phyloP scores from a whole-genome alignment of 129 eudicot species.

The Flaveria sonorensis region DNA sequence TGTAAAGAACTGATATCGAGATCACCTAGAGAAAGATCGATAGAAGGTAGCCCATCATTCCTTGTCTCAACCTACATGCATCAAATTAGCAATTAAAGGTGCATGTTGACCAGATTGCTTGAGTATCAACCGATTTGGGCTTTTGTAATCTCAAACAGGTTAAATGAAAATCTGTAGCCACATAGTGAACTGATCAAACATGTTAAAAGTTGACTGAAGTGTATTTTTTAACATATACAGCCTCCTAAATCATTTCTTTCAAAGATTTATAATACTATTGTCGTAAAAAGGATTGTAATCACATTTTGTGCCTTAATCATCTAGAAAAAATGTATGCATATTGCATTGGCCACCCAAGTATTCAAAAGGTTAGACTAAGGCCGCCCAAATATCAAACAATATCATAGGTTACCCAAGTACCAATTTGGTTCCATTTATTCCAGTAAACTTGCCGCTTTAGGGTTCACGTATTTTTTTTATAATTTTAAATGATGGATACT shows the following conservation, averaged over 20 bases:
- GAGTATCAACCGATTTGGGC: not conserved
- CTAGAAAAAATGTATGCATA: not conserved
- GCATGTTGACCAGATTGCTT: not conserved
- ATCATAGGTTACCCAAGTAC: not conserved
- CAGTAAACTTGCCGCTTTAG: not conserved
- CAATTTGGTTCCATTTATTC: not conserved
- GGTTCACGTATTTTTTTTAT: not conserved
- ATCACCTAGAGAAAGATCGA: slow-evolving; percentile 64
- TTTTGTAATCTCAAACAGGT: not conserved
- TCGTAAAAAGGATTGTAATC: not conserved
- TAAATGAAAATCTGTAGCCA: not conserved
- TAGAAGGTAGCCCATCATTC: slow-evolving; percentile 57
- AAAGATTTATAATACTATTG: not conserved
- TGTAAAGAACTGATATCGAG: slow-evolving; percentile 78
- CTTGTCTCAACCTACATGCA: slow-evolving; percentile 55
- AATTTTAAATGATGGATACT: not conserved
- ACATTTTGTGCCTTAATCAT: not conserved
- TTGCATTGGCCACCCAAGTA: not conserved
- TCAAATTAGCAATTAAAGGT: slow-evolving; percentile 11
- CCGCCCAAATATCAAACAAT: not conserved
- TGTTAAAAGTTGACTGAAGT: not conserved
- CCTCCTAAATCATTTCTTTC: not conserved
- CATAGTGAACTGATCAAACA: not conserved
- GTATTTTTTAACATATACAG: not conserved
- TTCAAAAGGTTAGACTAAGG: not conserved